Evolutionary conservation across 495 filamentous ascomycete species (phyloP).

Genomic region (Penicillium canariense): DNA sequence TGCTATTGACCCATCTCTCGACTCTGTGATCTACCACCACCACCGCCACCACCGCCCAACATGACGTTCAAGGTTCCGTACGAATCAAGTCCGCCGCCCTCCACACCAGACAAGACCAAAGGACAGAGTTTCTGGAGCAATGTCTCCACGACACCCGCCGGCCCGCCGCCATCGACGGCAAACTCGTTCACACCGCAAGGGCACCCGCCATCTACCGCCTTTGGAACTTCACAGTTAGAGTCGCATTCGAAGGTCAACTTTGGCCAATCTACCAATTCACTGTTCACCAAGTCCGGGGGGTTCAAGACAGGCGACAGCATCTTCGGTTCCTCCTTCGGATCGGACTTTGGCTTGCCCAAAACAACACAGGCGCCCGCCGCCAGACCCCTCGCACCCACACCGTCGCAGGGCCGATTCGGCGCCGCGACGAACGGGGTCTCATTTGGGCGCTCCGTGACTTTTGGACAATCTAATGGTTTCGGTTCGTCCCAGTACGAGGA

Average conservation of each 20-base stretch:
- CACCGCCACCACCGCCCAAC: conserved; percentile 17
- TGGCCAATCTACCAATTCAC: conserved; percentile 28
- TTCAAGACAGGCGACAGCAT: conserved; percentile 44
- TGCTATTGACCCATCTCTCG: conserved; percentile 10
- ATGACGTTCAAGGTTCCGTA: conserved; percentile 43
- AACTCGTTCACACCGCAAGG: conserved; percentile 74
- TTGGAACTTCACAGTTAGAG: conserved; percentile 63
- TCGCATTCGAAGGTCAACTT: conserved; percentile 38
- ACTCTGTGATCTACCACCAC: conserved; percentile 13
- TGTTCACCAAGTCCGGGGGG: conserved; percentile 41
- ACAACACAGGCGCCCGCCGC: conserved; percentile 25
- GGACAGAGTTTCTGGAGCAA: conserved; percentile 43
- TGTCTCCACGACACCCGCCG: conserved; percentile 76
- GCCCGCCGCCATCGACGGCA: conserved; percentile 65
- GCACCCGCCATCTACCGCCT: conserved; percentile 59
- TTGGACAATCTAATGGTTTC: conserved; percentile 31
- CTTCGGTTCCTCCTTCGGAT: conserved; percentile 44
- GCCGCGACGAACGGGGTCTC: conserved; percentile 39
- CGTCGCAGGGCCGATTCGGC: conserved; percentile 35
- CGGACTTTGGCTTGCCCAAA: conserved; percentile 36
- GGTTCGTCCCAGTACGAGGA: conserved; percentile 33
- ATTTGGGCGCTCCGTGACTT: conserved; percentile 38
- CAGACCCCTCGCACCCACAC: conserved; percentile 20
- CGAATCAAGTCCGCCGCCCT: conserved; percentile 37
- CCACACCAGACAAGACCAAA: conserved; percentile 44